Base-by-base conservation (phyloP, 2,329 filamentous ascomycete species). In the Ramularia collo-cygni region DNA sequence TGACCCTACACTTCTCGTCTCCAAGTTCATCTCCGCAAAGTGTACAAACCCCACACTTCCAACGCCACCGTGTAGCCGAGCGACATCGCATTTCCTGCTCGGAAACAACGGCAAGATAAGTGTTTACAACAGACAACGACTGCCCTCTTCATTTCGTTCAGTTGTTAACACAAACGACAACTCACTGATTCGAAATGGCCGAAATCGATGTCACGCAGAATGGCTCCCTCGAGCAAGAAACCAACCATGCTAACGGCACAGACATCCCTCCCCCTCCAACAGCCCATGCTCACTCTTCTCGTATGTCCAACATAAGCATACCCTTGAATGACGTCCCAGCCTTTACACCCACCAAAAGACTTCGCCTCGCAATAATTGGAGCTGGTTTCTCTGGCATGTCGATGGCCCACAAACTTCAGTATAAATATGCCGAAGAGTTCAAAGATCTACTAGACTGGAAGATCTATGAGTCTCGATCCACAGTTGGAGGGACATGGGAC, bases 401-500 rank as follows among this genome's bases (percentile, higher is more conserved):
- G 12, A 54, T 67, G 28, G 63, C 63, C 3, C 58, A 65, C 36
- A 64, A 65, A 39, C 43, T 66, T 18, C 54, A 64, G 42, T 55
- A 64, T 40, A 50, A 56, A 18, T 43, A 43, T 19, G 27, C 32
- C 14, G 48, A 53, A 12, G 52, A 64, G 21, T 46, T 64, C 28
- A 44, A 58, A 8, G 51, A 57, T 10, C 50, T 56, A 8, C 32
- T 52, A 16, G 59, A 62, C 3, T 56, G 59, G 33, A 52, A 58
- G 1, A 65, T 70, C 35, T 69, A 65, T 34, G 66, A 70, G 43
- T 57, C 61, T 39, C 15, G 43, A 24, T 35, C 51, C 9, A 59
- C 61, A 14, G 45, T 67, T 8, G 65, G 63, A 6, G 64, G 64
- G 2, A 66, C 64, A 2, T 55, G 53, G 52, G 44, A 59, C 5